Evolutionary conservation across 148 eudicot genomes (phyloP).

Genomic region (Diospyros kaki): DNA sequence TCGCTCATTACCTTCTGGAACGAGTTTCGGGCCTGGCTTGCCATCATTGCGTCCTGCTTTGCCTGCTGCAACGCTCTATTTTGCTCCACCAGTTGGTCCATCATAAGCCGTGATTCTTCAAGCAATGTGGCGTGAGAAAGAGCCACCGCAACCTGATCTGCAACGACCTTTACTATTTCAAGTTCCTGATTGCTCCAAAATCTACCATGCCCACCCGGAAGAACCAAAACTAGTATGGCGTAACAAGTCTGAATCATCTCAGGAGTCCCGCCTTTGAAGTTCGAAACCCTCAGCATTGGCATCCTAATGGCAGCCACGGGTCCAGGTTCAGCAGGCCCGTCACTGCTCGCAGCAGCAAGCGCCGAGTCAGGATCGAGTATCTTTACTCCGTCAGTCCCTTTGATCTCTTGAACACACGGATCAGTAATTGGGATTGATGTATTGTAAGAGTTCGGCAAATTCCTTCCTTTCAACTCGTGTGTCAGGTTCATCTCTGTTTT

Average conservation of each 20-base stretch:
- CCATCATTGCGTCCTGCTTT: conserved; percentile 64
- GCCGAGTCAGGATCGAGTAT: conserved; percentile 52
- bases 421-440: conserved; percentile 49
- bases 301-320: conserved; percentile 78
- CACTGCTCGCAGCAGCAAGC: conserved; percentile 55
- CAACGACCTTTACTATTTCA: conserved; percentile 73
- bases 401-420: conserved; percentile 52
- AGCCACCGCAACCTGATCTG: conserved; percentile 97
- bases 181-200: conserved; percentile 61
- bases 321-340: conserved; percentile 48
- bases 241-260: conserved; percentile 68
- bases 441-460: conserved; percentile 13
- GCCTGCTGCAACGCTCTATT: conserved; percentile 78
- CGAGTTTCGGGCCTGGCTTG: conserved; percentile 67
- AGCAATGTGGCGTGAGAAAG: conserved; percentile 84
- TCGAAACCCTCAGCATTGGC: conserved; percentile 73
- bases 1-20: conserved; percentile 85
- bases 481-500: conserved; percentile 63
- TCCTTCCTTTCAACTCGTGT: conserved; percentile 49
- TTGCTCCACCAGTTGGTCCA: conserved; percentile 59
- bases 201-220: conserved; percentile 45
- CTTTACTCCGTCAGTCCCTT: conserved; percentile 50
- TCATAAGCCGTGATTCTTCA: conserved; percentile 76
- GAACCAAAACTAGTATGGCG: conserved; percentile 73
- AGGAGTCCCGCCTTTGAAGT: conserved; percentile 86